Evolutionary conservation across 805 yeast genomes (phyloP).

Genomic region (Yarrowia keelungensis): DNA sequence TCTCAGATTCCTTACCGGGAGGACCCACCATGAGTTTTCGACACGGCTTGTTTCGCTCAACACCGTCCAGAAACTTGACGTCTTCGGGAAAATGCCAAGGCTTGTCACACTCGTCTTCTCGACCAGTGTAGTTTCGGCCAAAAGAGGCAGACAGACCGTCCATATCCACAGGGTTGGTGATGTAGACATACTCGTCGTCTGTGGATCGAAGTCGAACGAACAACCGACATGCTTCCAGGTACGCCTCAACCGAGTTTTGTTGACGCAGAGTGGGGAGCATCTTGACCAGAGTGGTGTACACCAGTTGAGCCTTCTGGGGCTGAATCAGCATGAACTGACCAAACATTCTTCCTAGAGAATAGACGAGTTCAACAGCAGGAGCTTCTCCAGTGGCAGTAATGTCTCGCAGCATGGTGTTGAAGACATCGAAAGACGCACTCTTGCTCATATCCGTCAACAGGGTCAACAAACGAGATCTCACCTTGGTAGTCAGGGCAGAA

Average conservation of each 20-base stretch:
- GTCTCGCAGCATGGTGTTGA: conserved; percentile 34
- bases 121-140: conserved; percentile 55
- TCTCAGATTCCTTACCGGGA: conserved; percentile 7
- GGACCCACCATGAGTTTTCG: conserved; percentile 42
- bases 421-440: conserved; percentile 41
- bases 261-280: conserved; percentile 37
- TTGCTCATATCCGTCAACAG: conserved; percentile 46
- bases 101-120: conserved; percentile 39
- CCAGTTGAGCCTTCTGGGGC: conserved; percentile 47
- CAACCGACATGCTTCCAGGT: conserved; percentile 58
- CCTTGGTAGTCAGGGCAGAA: conserved; percentile 36
- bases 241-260: conserved; percentile 37
- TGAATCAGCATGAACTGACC: conserved; percentile 44
- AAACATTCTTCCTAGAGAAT: conserved; percentile 47
- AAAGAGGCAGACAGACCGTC: conserved; percentile 69
- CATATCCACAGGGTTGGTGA: conserved; percentile 64
- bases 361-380: conserved; percentile 40
- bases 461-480: conserved; percentile 50
- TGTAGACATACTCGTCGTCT: conserved; percentile 55
- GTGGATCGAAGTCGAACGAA: conserved; percentile 63
- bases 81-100: conserved; percentile 70
- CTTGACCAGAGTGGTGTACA: conserved; percentile 45
- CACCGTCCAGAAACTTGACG: conserved; percentile 57
- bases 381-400: conserved; percentile 24
- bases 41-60: conserved; percentile 55